Base-by-base conservation (phyloP, 805 yeast species). In the Candida sakaeoensis region DNA sequence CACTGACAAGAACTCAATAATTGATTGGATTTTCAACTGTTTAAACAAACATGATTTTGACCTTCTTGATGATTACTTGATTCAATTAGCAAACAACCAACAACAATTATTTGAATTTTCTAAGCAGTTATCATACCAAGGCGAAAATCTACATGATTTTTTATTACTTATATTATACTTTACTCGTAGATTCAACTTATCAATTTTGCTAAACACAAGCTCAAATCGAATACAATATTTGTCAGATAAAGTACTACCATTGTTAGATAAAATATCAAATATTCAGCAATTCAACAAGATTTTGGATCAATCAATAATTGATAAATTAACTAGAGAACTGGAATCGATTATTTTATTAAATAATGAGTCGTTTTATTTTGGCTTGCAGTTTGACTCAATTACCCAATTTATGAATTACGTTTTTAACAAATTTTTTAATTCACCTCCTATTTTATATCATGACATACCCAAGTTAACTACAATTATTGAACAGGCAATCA, bases 241-340 rank as follows among this genome's bases (percentile, higher is more conserved):
- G 32, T 47, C 57, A 16, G 56, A 57, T 34, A 51, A 57, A 14
- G 36, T 61, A 37, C 44, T 55, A 25, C 65, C 65, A 0, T 36
- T 59, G 13, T 44, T 61, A 17, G 65, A 60, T 33, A 45, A 54
- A 25, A 10, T 31, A 2, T 15, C 15, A 16, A 29, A 38, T 31
- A 21, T 25, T 2, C 27, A 37, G 9, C 41, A 44, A 33, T 41
- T 44, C 33, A 14, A 22, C 7, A n/a, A 39, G 5, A 21, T 53
- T 5, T 47, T 57, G 24, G 53, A 51, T 36, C 24, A 27, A 13
- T 39, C 41, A 9, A 28, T 55, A 3, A 13, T 51, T 14, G 8
- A 21, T 15, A 29, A 43, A 16, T 50, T 62, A 37, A 54, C 44
- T n/a, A 41, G 59, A 34, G 57, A 55, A 36, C 38, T 34, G n/a